Conservation (phyloP, 257 asterid genomes). For the Fraxinus americana region DNA sequence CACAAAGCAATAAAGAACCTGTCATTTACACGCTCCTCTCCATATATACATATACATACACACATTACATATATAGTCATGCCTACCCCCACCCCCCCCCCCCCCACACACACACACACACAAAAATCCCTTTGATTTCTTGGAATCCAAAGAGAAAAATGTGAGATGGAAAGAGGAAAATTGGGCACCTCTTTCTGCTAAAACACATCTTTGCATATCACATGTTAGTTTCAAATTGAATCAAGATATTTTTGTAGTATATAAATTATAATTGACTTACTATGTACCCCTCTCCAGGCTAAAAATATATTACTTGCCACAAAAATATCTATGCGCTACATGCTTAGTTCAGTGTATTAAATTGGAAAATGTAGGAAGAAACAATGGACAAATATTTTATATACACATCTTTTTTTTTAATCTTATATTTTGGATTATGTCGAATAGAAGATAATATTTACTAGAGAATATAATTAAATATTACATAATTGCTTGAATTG, state of each 20-base stretch:
- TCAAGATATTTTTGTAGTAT: background rate
- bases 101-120: background rate
- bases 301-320: too few relatives aligned
- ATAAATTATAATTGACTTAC: too few relatives aligned
- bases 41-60: slow-evolving; percentile 26
- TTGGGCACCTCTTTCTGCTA: slow-evolving; percentile 20
- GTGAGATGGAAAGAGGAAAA: slow-evolving; percentile 54
- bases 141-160: slow-evolving; percentile 51
- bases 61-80: background rate
- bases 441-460: too few relatives aligned
- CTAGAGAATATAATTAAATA: too few relatives aligned
- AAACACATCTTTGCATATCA: slow-evolving; percentile 29
- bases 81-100: background rate
- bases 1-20: slow-evolving; percentile 44
- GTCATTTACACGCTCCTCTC: slow-evolving; percentile 74
- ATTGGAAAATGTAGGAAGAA: too few relatives aligned
- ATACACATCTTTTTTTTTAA: background rate
- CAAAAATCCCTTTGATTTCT: slow-evolving; percentile 38
- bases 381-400: too few relatives aligned
- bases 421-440: background rate
- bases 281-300: too few relatives aligned
- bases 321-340: background rate
- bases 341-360: background rate
- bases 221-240: slow-evolving; percentile 39
- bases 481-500: too few relatives aligned